Percentiles rank a stretch among this genome's conserved stretches.
These are phyloP conservation scores for Cystoisospora suis DNA, from an alignment of 169 alveolate genomes.

Conservation along the genomic window DNA sequence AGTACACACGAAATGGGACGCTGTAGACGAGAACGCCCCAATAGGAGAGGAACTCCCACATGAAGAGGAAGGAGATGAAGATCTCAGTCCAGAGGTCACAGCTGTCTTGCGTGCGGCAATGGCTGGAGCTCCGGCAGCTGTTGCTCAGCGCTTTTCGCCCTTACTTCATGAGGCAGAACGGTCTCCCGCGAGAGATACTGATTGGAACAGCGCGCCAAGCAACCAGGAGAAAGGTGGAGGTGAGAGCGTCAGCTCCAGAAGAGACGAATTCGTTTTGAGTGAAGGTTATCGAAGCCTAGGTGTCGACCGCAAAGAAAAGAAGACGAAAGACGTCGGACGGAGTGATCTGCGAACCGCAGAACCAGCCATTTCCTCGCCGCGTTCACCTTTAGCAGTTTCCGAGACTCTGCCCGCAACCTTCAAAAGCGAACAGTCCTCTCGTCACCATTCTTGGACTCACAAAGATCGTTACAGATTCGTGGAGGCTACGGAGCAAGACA, in stretches of 20 bases:
- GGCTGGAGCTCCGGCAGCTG: background rate
- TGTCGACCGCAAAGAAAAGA: background rate
- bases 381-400: no score
- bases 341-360: no score
- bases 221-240: background rate
- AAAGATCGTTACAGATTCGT: background rate
- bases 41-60: background rate
- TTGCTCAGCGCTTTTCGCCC: background rate
- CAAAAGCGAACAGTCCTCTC: no score
- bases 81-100: background rate
- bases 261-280: background rate
- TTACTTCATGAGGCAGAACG: background rate
- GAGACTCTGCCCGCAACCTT: no score
- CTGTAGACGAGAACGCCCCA: background rate
- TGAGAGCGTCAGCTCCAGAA: background rate
- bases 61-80: background rate
- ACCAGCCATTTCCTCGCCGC: no score
- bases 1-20: conserved; percentile 67
- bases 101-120: conserved; percentile 7
- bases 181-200: background rate
- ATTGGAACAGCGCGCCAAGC: background rate
- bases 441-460: background rate
- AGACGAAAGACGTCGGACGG: background rate
- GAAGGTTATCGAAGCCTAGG: background rate
- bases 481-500: background rate